Conservation (phyloP, 2,329 filamentous ascomycete species). For the Tetracladium maxilliforme region DNA sequence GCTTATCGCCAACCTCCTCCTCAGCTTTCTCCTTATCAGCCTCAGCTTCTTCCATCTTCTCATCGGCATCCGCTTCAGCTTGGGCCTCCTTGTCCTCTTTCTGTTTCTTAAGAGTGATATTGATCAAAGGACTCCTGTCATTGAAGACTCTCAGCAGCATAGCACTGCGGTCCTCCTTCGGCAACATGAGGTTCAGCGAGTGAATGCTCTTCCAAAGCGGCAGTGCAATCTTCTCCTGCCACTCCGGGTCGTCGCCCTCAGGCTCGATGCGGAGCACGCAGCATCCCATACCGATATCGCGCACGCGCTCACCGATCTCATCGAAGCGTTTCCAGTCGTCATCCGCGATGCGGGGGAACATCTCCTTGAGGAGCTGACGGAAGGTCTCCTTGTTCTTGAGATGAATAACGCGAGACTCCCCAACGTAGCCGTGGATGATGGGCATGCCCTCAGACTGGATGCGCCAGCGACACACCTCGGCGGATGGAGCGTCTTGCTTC, state of each 20-base stretch:
- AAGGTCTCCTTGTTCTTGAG: slow-evolving; percentile 70
- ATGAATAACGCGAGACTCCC: slow-evolving; percentile 58
- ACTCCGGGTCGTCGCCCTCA: slow-evolving; percentile 45
- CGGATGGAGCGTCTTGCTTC: slow-evolving; percentile 83
- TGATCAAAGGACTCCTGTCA: slow-evolving; percentile 72
- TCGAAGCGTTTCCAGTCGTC: slow-evolving; percentile 62
- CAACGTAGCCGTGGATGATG: slow-evolving; percentile 83
- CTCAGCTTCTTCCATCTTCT: slow-evolving; percentile 7
- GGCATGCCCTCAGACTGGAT: slow-evolving; percentile 91
- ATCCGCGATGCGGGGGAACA: slow-evolving; percentile 82
- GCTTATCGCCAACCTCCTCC: slow-evolving; percentile 7
- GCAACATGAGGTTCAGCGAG: slow-evolving; percentile 91
- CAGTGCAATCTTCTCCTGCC: slow-evolving; percentile 68
- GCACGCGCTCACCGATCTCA: slow-evolving; percentile 75
- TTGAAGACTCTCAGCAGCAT: slow-evolving; percentile 89
- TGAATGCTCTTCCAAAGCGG: slow-evolving; percentile 90
- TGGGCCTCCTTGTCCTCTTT: slow-evolving; percentile 23
- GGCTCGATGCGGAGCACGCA: slow-evolving; percentile 78
- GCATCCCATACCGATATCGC: slow-evolving; percentile 76
- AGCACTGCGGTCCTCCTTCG: slow-evolving; percentile 87
- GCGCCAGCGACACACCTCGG: slow-evolving; percentile 81
- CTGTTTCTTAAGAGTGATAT: slow-evolving; percentile 44
- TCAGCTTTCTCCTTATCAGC: slow-evolving; percentile 1
- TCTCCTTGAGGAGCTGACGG: slow-evolving; percentile 72
- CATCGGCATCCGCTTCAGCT: slow-evolving; percentile 8